A percentile compares a stretch with the other conserved stretches of the same genome.
phyloP scores from a whole-genome alignment of 225 moss, liverwort and hornwort species.

The Straminergon stramineum region DNA sequence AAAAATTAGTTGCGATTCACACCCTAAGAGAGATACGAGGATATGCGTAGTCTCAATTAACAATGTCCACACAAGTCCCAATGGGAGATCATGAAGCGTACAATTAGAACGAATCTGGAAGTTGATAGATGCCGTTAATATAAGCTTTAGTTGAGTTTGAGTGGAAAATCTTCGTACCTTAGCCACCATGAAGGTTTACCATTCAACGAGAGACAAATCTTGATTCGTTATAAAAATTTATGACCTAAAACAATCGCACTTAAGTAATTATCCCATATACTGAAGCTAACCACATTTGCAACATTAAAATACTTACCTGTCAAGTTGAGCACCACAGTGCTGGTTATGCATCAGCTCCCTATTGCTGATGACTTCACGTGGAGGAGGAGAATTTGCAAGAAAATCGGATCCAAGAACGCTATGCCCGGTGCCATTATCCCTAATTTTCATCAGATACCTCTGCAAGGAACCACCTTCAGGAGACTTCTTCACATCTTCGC shows the following conservation, averaged over 20 bases:
- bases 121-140: background rate
- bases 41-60: background rate
- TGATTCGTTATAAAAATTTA: background rate
- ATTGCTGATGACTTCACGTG: slow-evolving; percentile 26
- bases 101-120: background rate
- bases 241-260: background rate
- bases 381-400: slow-evolving; percentile 26
- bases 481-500: slow-evolving; percentile 11
- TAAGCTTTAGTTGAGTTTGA: background rate
- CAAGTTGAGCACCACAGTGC: slow-evolving; percentile 10
- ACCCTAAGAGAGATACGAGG: background rate
- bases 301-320: slow-evolving; percentile 17
- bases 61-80: background rate
- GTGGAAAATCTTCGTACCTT: background rate
- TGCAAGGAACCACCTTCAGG: slow-evolving; percentile 11
- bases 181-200: background rate
- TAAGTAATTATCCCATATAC: background rate
- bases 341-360: slow-evolving; percentile 24
- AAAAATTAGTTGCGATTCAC: background rate
- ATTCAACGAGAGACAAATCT: background rate
- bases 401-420: slow-evolving; percentile 12
- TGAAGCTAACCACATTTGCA: background rate
- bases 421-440: slow-evolving; percentile 2
- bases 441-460: slow-evolving; percentile 19
- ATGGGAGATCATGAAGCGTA: background rate